phyloP scores from a whole-genome alignment of 371 early-diverging fungal species.

The Lichtheimia hyalospora region DNA sequence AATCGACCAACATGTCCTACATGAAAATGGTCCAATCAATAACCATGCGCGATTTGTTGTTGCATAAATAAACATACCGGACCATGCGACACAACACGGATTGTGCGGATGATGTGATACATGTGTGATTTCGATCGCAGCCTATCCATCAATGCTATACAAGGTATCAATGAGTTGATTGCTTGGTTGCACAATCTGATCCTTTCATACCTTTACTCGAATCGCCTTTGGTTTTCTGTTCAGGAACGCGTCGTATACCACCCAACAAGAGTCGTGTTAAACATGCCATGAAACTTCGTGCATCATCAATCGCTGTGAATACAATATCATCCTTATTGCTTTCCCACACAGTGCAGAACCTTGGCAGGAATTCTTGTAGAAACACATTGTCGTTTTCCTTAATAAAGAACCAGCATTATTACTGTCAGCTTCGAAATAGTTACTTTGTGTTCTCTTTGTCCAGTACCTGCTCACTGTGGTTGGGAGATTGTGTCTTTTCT shows the following conservation, averaged over 20 bases:
- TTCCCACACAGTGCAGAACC: constrained; percentile 30
- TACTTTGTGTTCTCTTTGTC: background rate
- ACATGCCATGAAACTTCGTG: constrained; percentile 34
- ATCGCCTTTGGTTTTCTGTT: constrained; percentile 31
- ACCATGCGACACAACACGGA: constrained; percentile 40
- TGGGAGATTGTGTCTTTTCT: constrained; percentile 21
- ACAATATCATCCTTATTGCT: constrained; percentile 18
- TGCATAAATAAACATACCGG: constrained; percentile 28
- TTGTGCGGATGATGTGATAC: constrained; percentile 37
- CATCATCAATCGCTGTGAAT: constrained; percentile 28
- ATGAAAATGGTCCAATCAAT: background rate
- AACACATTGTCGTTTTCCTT: constrained; percentile 39
- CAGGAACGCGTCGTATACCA: constrained; percentile 44
- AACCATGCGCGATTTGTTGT: background rate
- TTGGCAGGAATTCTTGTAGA: constrained; percentile 27
- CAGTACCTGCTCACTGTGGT: constrained; percentile 25
- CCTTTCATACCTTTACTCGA: constrained; percentile 39
- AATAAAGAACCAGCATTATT: background rate
- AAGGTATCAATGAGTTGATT: background rate
- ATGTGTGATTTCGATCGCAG: constrained; percentile 41
- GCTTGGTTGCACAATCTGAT: background rate
- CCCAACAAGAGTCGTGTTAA: constrained; percentile 39
- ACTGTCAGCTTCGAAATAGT: background rate
- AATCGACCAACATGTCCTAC: constrained; percentile 30
- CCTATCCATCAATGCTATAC: constrained; percentile 40